These are phyloP conservation scores for Geum urbanum DNA, from an alignment of 306 rosid genomes.

Conservation along the genomic window DNA sequence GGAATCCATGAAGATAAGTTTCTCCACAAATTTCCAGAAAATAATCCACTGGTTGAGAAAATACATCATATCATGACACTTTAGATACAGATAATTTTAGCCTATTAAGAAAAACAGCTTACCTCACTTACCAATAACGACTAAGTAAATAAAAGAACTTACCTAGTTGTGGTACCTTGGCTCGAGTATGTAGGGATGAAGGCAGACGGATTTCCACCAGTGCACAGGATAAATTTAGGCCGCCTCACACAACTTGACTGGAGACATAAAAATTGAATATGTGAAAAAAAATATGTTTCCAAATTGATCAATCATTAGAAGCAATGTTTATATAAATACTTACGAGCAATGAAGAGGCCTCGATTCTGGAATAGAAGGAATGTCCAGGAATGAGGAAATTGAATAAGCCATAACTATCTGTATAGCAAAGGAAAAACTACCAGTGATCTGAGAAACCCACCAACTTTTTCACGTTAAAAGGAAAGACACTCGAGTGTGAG, in stretches of 20 bases:
- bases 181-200: conserved; percentile 75
- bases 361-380: conserved; percentile 76
- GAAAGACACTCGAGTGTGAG: conserved; percentile 5
- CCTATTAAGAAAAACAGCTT: not conserved
- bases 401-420: conserved; percentile 86
- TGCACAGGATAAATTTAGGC: conserved; percentile 88
- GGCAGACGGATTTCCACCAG: conserved; percentile 76
- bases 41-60: conserved; percentile 58
- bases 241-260: conserved; percentile 89
- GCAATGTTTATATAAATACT: conserved; percentile 39
- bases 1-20: conserved; percentile 81
- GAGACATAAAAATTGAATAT: conserved; percentile 21
- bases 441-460: conserved; percentile 5
- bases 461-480: not conserved
- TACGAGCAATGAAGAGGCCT: conserved; percentile 75
- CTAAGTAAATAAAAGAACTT: not conserved
- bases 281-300: not conserved
- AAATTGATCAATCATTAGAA: conserved; percentile 18
- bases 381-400: conserved; percentile 83
- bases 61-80: conserved; percentile 21
- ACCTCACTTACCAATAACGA: not conserved
- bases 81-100: not conserved
- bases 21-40: conserved; percentile 77
- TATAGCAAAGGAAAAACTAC: conserved; percentile 25
- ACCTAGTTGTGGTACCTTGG: conserved; percentile 65